A percentile compares a stretch with the other conserved stretches of the same genome.
phyloP scores from a whole-genome alignment of 495 filamentous ascomycete genomes.

The Lasiosphaeriaceae sp. region DNA sequence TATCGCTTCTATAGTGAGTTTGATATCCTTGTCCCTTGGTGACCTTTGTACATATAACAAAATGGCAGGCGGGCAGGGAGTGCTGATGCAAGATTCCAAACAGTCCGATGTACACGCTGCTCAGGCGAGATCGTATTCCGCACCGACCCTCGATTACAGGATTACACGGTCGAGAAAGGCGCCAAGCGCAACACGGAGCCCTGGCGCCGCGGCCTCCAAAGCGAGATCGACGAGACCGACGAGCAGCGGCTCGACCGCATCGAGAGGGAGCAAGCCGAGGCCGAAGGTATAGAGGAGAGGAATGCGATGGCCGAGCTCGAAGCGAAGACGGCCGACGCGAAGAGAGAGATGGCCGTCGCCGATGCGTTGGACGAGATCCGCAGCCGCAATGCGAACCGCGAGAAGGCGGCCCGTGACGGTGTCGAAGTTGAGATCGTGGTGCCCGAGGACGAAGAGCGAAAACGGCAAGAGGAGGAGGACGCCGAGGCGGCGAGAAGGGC shows the following conservation, averaged over 20 bases:
- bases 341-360: slow-evolving; percentile 93
- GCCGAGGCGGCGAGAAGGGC: slow-evolving; percentile 79
- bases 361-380: slow-evolving; percentile 95
- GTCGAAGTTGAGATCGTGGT: slow-evolving; percentile 46
- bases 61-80: too few species aligned
- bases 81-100: too few species aligned
- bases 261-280: slow-evolving; percentile 58
- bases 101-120: slow-evolving; percentile 82
- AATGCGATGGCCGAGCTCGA: slow-evolving; percentile 89
- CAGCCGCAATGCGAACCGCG: slow-evolving; percentile 81
- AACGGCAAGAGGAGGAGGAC: slow-evolving; percentile 64
- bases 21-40: too few species aligned
- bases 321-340: slow-evolving; percentile 83
- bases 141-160: slow-evolving; percentile 92
- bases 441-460: neutral
- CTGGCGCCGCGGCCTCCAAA: slow-evolving; percentile 66
- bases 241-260: slow-evolving; percentile 82
- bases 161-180: slow-evolving; percentile 69
- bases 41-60: too few species aligned
- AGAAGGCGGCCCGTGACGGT: slow-evolving; percentile 61
- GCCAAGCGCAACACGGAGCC: slow-evolving; percentile 92
- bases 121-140: slow-evolving; percentile 87
- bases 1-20: slow-evolving; percentile 75
- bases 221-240: slow-evolving; percentile 63
- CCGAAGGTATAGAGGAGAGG: slow-evolving; percentile 68